phyloP scores from a whole-genome alignment of 352 stramenopile species.

The Phytophthora fragariaefolia region DNA sequence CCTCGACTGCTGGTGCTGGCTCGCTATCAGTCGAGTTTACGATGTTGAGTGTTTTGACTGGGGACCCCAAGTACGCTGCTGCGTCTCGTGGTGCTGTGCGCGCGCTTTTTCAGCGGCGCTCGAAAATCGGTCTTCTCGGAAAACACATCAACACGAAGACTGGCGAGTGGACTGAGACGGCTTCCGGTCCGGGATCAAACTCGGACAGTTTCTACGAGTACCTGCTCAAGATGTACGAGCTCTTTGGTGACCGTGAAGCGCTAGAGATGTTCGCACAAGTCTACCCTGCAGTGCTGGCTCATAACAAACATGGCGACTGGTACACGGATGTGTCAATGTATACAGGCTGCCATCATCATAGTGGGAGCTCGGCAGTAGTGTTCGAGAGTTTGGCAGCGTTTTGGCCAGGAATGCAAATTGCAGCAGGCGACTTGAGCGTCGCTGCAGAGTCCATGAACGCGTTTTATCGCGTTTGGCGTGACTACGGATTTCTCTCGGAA shows the following conservation, averaged over 20 bases:
- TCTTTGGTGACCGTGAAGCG: constrained; percentile 94
- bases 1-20: constrained; percentile 95
- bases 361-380: constrained; percentile 45
- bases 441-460: constrained; percentile 92
- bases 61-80: constrained; percentile 68
- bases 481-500: constrained; percentile 97
- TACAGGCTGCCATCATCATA: constrained; percentile 60
- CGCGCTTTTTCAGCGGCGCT: constrained; percentile 79
- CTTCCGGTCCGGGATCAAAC: constrained; percentile 91
- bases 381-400: constrained; percentile 95
- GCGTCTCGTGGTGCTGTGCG: constrained; percentile 71
- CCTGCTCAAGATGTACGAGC: constrained; percentile 96
- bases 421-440: constrained; percentile 90
- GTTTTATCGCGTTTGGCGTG: constrained; percentile 95
- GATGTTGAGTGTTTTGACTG: constrained; percentile 91
- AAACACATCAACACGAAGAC: constrained; percentile 96
- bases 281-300: constrained; percentile 65
- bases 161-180: constrained; percentile 85
- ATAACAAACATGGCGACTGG: constrained; percentile 88
- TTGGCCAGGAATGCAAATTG: constrained; percentile 96
- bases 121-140: constrained; percentile 91
- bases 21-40: constrained; percentile 98
- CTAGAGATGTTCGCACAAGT: constrained; percentile 92
- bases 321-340: constrained; percentile 89
- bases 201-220: constrained; percentile 99